These are phyloP conservation scores for Sphagnum fallax DNA, from an alignment of 228 moss, liverwort and hornwort species.

Conservation along the genomic window DNA sequence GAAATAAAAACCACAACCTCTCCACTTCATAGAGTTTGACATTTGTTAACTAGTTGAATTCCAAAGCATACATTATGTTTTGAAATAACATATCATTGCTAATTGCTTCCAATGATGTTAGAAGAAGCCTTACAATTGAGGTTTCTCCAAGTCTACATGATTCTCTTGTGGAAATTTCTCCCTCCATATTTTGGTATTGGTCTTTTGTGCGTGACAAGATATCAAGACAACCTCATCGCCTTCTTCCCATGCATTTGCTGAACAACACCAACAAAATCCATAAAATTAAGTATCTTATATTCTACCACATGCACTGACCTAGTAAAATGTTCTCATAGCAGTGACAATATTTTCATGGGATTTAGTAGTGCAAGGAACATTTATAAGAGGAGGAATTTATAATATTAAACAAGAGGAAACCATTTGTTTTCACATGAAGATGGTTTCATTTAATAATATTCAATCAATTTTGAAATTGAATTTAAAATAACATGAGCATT, in stretches of 20 bases:
- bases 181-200: conserved; percentile 11
- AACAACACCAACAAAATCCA: background rate
- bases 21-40: background rate
- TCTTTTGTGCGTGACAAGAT: conserved; percentile 43
- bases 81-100: background rate
- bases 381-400: too few relatives aligned
- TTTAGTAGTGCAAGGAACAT: too few relatives aligned
- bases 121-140: conserved; percentile 12
- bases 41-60: background rate
- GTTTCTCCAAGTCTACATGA: conserved; percentile 1
- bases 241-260: conserved; percentile 90
- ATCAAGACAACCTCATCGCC: conserved; percentile 70
- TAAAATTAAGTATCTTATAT: too few relatives aligned
- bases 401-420: too few relatives aligned
- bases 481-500: too few relatives aligned
- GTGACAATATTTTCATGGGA: too few relatives aligned
- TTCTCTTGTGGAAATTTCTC: background rate
- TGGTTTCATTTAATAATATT: too few relatives aligned
- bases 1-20: too few relatives aligned
- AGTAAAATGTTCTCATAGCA: too few relatives aligned
- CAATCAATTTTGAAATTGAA: too few relatives aligned
- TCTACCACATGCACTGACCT: too few relatives aligned
- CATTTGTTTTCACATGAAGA: too few relatives aligned
- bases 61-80: background rate
- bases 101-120: background rate